Percentiles rank a stretch among this genome's conserved stretches.
phyloP scores from a whole-genome alignment of 2,329 filamentous ascomycete genomes.

The Zymoseptoria pseudotritici region DNA sequence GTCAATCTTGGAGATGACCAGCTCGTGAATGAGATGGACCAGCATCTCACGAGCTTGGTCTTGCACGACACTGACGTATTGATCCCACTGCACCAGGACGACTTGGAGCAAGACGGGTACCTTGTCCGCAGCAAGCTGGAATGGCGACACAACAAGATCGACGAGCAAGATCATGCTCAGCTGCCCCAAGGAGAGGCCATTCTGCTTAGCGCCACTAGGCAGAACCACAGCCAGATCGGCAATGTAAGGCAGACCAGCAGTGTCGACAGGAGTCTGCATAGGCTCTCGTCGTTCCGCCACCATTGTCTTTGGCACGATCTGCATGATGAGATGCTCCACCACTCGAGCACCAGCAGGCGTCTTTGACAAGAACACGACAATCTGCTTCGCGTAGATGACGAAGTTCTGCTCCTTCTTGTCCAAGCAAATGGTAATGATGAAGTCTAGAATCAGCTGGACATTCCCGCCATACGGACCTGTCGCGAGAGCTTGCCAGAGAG shows the following conservation, averaged over 20 bases:
- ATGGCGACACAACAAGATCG: constrained; percentile 89
- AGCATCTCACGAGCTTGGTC: constrained; percentile 97
- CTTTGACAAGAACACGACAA: constrained; percentile 90
- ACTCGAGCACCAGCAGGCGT: constrained; percentile 81
- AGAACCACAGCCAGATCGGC: constrained; percentile 74
- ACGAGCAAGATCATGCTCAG: constrained; percentile 88
- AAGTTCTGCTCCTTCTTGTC: constrained; percentile 96
- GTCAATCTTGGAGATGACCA: constrained; percentile 73
- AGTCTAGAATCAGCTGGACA: constrained; percentile 88
- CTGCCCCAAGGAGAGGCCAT: constrained; percentile 86
- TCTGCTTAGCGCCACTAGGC: constrained; percentile 75
- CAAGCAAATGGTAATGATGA: constrained; percentile 88
- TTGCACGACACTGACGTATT: constrained; percentile 89
- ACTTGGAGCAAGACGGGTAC: constrained; percentile 84
- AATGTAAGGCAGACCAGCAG: constrained; percentile 72
- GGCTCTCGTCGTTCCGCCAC: constrained; percentile 75
- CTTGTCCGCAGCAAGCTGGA: constrained; percentile 69
- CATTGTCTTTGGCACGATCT: constrained; percentile 95
- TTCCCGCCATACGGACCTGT: constrained; percentile 90
- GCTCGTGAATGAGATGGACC: constrained; percentile 91
- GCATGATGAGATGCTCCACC: constrained; percentile 83
- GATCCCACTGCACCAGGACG: constrained; percentile 91
- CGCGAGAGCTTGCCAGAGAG: constrained; percentile 91
- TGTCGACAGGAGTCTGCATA: constrained; percentile 63
- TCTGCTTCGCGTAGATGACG: constrained; percentile 95